Evolutionary conservation across 768 basidiomycete species (phyloP), one percentile per base, ranked within the genome.

Genomic region (Naganishia vaughanmartiniae): DNA sequence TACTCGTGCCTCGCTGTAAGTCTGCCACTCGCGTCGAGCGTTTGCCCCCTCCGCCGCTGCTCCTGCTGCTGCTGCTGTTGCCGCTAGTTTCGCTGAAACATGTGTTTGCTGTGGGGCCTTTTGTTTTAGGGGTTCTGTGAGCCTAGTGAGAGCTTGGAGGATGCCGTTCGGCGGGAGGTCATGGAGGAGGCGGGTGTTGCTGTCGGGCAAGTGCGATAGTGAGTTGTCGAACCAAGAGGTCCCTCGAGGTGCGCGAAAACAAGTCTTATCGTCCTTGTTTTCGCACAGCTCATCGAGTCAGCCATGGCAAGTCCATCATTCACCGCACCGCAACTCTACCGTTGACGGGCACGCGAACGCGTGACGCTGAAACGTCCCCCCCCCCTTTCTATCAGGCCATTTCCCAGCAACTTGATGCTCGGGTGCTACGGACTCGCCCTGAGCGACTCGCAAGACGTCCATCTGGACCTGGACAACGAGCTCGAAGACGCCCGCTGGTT

Each of bases 181-280:
- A 92, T 92, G 88, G 95, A 99, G 80, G 95, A 98, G 80, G 91
- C 92, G 1, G 95, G 95, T 4, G 86, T 98, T n/a, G 86, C 85
- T 56, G 91, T 92, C 28, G 89, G 89, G 83, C 85, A 92, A 73
- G 86, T 93, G 30, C 85, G 84, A 73, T 97, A 95, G 78, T 79
- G 54, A 76, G 80, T 73, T 11, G 7, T 46, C 2, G 31, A 5
- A 4, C 12, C 7, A 4, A 12, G 21, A 9, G 12, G 14, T 14
- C 60, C n/a, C 5, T 34, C 3, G 14, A 45, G 11, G 33, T 19
- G 3, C 30, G 24, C 15, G 1, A 21, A 5, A 11, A 26, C n/a
- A 21, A 31, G 26, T 5, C 19, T 26, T 31, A 26, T 54, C 19
- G 31, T 36, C 0, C n/a, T 28, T n/a, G n/a, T 21, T 45, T 45